Percentiles rank a stretch among this genome's conserved stretches.
Conservation (phyloP, 768 basidiomycete species). For the Lactifluus volemus region DNA sequence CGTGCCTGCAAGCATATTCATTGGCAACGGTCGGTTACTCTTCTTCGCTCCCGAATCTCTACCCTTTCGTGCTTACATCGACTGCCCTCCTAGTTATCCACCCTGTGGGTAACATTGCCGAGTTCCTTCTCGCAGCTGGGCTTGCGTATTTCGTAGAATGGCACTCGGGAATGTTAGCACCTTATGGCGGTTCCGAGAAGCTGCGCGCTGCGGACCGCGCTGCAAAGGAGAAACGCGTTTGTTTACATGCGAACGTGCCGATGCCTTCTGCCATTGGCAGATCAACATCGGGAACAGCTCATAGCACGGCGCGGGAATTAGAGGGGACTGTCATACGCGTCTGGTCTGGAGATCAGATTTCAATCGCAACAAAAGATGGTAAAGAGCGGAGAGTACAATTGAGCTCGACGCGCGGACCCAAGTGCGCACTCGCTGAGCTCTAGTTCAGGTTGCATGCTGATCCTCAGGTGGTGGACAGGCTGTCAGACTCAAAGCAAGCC, state of each 20-base stretch:
- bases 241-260: conserved; percentile 56
- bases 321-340: conserved; percentile 79
- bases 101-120: conserved; percentile 91
- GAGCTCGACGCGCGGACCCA: conserved; percentile 81
- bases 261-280: conserved; percentile 40
- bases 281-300: conserved; percentile 29
- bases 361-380: conserved; percentile 64
- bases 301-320: conserved; percentile 46
- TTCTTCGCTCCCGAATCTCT: not conserved
- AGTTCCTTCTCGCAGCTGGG: conserved; percentile 75
- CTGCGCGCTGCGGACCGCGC: conserved; percentile 74
- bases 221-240: conserved; percentile 68
- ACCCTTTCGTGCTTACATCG: not conserved
- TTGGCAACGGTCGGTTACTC: conserved; percentile 59
- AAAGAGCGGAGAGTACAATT: conserved; percentile 82
- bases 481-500: conserved; percentile 78
- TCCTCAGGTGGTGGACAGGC: conserved; percentile 33
- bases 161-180: conserved; percentile 93
- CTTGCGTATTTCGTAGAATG: conserved; percentile 91
- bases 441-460: not conserved
- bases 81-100: conserved; percentile 51
- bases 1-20: conserved; percentile 74
- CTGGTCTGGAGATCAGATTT: conserved; percentile 90
- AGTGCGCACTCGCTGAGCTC: conserved; percentile 36
- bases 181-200: conserved; percentile 76